Base-by-base conservation (phyloP, 2,329 filamentous ascomycete genomes). In the Penicillium sp. region DNA sequence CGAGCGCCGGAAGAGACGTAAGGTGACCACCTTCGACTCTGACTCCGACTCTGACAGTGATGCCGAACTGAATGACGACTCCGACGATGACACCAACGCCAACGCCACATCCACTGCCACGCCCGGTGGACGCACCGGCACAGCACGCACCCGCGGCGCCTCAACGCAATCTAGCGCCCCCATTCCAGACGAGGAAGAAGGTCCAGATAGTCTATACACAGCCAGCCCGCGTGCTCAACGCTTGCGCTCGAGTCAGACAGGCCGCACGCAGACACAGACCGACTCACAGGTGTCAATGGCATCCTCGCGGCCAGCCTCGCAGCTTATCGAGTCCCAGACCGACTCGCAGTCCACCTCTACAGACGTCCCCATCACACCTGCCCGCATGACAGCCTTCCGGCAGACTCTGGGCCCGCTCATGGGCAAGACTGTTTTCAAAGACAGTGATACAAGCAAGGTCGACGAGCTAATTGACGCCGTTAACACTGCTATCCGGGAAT, bases 351-450 rank as follows among this genome's bases (percentile, higher is more conserved):
- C 72, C 11, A 68, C 79, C 13, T 48, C 77, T 77, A 61, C 66
- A 45, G 70, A 63, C 26, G 70, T 61, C 64, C 70, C 67, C 19
- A 72, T 76, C 62, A 77, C 67, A 52, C 78, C 82, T 1, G 79
- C 81, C 38, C 84, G 94, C 38, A 76, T 96, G 26, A 78, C 82
- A 6, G 76, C 84, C 1, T 99, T 99, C 85, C 86, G 90, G 51
- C 84, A 84, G 10, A 84, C 89, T 2, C 80, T 99, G 3, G 94
- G 94, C 23, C 88, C 90, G 64, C 79, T 99, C 50, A 87, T 96
- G 67, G 87, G 88, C 65, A 88, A 88, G 0, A 81, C 84, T 11
- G 74, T 99, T n/a, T 99, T 99, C 70, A 84, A 87, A 30, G 90
- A 95, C 57, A 64, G 65, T 4, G 94, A 97, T 66, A 85, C 87